Conservation (phyloP, 176 grass and related monocot genomes). For the Rhipidocladum racemiflorum region DNA sequence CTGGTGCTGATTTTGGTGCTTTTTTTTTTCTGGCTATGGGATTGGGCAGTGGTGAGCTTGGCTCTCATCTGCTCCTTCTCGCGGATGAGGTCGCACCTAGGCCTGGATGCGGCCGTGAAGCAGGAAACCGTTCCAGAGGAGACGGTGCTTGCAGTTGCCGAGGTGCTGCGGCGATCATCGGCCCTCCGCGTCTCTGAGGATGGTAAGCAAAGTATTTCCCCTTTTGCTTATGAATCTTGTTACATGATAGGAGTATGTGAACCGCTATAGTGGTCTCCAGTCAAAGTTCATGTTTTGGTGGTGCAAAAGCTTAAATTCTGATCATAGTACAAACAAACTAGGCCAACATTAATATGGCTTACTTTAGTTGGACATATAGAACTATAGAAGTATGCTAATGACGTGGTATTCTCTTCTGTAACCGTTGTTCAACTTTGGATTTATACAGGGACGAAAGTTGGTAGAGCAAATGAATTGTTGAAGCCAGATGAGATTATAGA, state of each 20-base stretch:
- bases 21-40: slow-evolving; percentile 14
- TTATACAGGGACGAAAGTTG: slow-evolving; percentile 64
- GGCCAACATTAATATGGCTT: not conserved
- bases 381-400: not conserved
- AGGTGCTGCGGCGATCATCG: slow-evolving; percentile 56
- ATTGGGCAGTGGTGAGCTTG: slow-evolving; percentile 77
- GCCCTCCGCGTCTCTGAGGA: slow-evolving; percentile 68
- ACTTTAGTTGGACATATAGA: slow-evolving; percentile 1
- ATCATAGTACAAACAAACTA: not conserved
- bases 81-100: slow-evolving; percentile 69
- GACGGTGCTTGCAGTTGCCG: slow-evolving; percentile 53
- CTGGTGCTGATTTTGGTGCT: not conserved
- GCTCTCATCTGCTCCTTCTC: slow-evolving; percentile 82
- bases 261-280: not conserved
- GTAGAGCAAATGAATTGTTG: slow-evolving; percentile 58
- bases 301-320: not conserved
- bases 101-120: slow-evolving; percentile 47
- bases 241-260: not conserved
- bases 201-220: slow-evolving; percentile 30
- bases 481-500: slow-evolving; percentile 77
- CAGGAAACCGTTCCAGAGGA: slow-evolving; percentile 54
- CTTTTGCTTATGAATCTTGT: too few species aligned
- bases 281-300: not conserved
- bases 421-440: slow-evolving; percentile 4
- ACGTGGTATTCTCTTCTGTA: not conserved